Conservation (phyloP, 1,284 basidiomycete genomes). For the Irpex sp. region DNA sequence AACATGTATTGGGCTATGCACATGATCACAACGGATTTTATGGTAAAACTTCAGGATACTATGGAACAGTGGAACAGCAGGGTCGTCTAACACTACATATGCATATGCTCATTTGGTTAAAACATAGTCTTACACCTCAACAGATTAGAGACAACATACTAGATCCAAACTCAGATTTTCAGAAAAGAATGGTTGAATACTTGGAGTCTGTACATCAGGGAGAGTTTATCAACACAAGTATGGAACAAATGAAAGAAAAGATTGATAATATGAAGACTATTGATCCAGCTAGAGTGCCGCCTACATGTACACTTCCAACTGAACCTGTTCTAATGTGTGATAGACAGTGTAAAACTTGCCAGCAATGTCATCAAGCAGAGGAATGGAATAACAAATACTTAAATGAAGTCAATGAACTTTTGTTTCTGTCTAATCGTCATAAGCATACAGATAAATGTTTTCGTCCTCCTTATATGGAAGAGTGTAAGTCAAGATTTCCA, state of each 20-base stretch:
- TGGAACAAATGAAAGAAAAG: background rate
- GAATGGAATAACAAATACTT: conserved; percentile 8
- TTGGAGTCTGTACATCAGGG: conserved; percentile 8
- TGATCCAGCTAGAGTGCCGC: conserved; percentile 1
- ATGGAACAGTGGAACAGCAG: conserved; percentile 36
- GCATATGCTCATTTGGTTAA: conserved; percentile 23
- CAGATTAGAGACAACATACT: conserved; percentile 27
- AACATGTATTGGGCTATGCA: conserved; percentile 27
- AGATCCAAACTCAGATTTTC: conserved; percentile 20
- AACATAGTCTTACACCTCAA: conserved; percentile 11
- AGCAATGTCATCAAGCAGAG: background rate
- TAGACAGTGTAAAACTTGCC: background rate
- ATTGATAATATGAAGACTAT: background rate
- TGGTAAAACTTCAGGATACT: conserved; percentile 29
- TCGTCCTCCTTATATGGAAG: conserved; percentile 6
- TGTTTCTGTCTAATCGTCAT: conserved; percentile 14
- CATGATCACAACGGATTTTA: conserved; percentile 22
- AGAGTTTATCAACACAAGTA: conserved; percentile 8
- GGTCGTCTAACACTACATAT: conserved; percentile 30
- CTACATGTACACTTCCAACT: background rate
- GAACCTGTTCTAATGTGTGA: background rate
- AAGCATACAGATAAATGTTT: conserved; percentile 8
- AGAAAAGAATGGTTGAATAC: conserved; percentile 18
- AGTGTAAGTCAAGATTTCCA: conserved; percentile 30
- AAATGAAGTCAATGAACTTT: conserved; percentile 10